phyloP scores from a whole-genome alignment of 176 grass and related monocot species.

The Chrysopogon serrulatus region DNA sequence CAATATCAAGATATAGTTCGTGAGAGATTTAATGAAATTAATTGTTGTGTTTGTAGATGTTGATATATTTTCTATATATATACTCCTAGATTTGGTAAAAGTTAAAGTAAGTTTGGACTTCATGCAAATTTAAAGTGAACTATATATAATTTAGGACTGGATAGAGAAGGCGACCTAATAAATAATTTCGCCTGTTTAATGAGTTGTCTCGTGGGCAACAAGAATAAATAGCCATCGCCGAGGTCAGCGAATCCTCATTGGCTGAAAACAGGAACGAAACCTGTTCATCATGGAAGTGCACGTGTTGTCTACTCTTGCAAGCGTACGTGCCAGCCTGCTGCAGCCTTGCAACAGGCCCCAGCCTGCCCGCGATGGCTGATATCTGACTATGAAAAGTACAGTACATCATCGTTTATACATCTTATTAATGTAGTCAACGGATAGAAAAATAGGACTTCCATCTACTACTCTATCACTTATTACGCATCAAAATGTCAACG shows the following conservation, averaged over 20 bases:
- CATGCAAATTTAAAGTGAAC: background rate
- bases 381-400: background rate
- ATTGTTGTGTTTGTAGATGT: background rate
- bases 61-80: background rate
- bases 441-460: background rate
- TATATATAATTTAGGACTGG: background rate
- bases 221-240: background rate
- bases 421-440: background rate
- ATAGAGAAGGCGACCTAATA: background rate
- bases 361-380: background rate
- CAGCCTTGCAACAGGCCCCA: background rate
- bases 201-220: background rate
- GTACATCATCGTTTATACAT: background rate
- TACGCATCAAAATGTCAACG: slow-evolving; percentile 21
- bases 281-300: background rate
- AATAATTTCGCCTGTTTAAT: background rate
- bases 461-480: background rate
- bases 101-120: background rate
- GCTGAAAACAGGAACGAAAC: background rate
- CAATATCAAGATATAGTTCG: background rate
- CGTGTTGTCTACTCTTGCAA: background rate
- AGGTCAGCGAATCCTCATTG: slow-evolving; percentile 25
- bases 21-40: background rate
- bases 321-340: slow-evolving; percentile 7
- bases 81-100: background rate